Conservation (phyloP, 1,284 basidiomycete species). For the Puccinia triticina region DNA sequence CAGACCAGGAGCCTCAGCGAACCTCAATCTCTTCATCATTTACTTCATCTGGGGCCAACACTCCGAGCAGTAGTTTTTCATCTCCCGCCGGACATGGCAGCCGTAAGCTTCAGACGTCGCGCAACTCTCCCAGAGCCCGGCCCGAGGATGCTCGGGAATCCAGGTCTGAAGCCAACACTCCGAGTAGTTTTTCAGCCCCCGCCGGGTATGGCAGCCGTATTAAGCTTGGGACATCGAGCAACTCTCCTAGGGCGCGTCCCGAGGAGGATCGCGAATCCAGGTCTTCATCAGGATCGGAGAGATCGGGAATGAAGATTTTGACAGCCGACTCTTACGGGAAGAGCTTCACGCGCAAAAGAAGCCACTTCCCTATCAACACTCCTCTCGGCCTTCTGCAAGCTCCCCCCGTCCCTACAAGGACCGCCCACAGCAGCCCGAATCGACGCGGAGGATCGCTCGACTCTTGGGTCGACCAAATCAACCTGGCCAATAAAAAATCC, state of each 20-base stretch:
- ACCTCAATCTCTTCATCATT: neutral
- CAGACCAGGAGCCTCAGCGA: neutral
- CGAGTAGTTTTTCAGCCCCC: neutral
- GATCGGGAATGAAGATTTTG: neutral
- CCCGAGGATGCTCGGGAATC: neutral
- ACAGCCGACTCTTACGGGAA: neutral
- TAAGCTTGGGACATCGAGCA: neutral
- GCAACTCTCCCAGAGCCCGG: neutral
- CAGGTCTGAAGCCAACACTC: neutral
- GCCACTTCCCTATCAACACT: neutral
- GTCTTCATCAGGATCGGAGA: neutral
- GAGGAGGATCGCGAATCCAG: neutral
- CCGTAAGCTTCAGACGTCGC: neutral
- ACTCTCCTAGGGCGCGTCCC: neutral
- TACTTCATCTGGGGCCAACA: neutral
- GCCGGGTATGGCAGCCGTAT: neutral
- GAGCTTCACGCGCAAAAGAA: slow-evolving; percentile 3
- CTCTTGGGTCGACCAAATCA: neutral
- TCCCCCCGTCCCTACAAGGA: neutral
- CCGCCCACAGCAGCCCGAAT: neutral
- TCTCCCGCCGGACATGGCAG: neutral
- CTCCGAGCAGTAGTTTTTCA: neutral
- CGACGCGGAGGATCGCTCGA: neutral
- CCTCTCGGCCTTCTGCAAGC: neutral
- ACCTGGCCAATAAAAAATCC: neutral